Evolutionary conservation across 306 rosid genomes (phyloP), one percentile per base, ranked within the genome.

Genomic region (Hippophae tibetana): DNA sequence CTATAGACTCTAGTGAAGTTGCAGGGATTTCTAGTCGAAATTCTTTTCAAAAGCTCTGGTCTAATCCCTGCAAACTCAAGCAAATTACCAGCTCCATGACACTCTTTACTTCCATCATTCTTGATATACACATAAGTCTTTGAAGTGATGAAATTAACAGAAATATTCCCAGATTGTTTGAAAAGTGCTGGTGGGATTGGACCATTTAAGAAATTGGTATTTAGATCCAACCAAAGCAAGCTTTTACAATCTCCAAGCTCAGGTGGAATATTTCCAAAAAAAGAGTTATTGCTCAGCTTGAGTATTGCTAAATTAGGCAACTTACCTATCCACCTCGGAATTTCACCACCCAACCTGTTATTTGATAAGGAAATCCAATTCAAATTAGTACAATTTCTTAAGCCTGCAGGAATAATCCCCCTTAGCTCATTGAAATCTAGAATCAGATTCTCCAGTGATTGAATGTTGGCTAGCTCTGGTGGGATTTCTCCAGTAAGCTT

Each of bases 11-110:
- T 75, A 18, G 97, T 93, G 81, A 93, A 93, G 75, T 93, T 93
- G 77, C 99, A 93, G 45, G 97, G 95, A 58, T 89, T 88, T 79
- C 67, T 78, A 0, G 74, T 77, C 1, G 97, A 88, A 79, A 88
- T 82, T 69, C 86, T 73, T 69, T 57, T 72, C 78, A 88, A 65
- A 57, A 78, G 79, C 47, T 47, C 58, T 9, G 41, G 69, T 7
- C 77, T 79, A 12, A 93, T 86, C 56, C 99, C 99, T 0, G 94
- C 90, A 58, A 86, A 93, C 79, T 93, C 99, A 0, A 93, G 86
- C 83, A 93, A 81, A 64, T 84, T 88, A 54, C 99, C 99, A 0
- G 99, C 95, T 23, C 99, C 99, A 66, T 93, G 97, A 47, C 99
- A 93, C 74, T 82, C 94, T 64, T 73, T 76, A 31, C 97, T 93